These are phyloP conservation scores for Cardamine occulta DNA, from an alignment of 345 rosid species.

Conservation along the genomic window DNA sequence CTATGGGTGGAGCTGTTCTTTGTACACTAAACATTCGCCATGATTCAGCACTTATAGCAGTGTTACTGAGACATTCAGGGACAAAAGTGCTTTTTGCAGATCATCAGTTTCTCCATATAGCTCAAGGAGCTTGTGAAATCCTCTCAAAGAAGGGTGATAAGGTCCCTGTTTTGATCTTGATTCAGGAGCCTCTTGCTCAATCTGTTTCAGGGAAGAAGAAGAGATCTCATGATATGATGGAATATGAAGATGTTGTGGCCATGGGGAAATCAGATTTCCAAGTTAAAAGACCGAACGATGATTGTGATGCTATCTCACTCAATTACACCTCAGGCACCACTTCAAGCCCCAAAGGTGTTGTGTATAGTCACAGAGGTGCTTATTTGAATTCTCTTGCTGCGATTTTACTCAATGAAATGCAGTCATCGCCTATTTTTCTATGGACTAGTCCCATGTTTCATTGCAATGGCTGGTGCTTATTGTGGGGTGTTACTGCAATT, in stretches of 20 bases:
- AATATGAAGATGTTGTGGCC: conserved; percentile 60
- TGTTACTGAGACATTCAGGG: conserved; percentile 58
- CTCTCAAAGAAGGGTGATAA: conserved; percentile 42
- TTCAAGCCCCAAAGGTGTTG: conserved; percentile 87
- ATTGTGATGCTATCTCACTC: conserved; percentile 81
- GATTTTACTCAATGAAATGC: conserved; percentile 59
- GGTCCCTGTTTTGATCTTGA: conserved; percentile 53
- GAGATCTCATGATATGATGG: conserved; percentile 23
- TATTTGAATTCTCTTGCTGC: conserved; percentile 73
- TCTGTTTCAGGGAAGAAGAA: neutral
- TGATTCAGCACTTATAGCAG: conserved; percentile 65
- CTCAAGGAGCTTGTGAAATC: conserved; percentile 61
- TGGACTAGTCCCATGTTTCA: conserved; percentile 98
- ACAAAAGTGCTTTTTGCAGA: conserved; percentile 73
- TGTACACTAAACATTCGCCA: conserved; percentile 76
- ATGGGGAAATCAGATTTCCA: conserved; percentile 54
- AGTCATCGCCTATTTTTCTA: conserved; percentile 57
- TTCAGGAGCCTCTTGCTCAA: conserved; percentile 47
- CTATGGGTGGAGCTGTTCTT: conserved; percentile 80
- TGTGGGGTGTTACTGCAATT: conserved; percentile 81
- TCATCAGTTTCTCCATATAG: conserved; percentile 56
- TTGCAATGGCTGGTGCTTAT: conserved; percentile 92
- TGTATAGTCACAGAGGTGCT: conserved; percentile 86
- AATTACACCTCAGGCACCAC: conserved; percentile 96
- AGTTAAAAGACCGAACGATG: conserved; percentile 52